Evolutionary conservation across 257 asterid genomes (phyloP).

Genomic region (Anisodus tanguticus): DNA sequence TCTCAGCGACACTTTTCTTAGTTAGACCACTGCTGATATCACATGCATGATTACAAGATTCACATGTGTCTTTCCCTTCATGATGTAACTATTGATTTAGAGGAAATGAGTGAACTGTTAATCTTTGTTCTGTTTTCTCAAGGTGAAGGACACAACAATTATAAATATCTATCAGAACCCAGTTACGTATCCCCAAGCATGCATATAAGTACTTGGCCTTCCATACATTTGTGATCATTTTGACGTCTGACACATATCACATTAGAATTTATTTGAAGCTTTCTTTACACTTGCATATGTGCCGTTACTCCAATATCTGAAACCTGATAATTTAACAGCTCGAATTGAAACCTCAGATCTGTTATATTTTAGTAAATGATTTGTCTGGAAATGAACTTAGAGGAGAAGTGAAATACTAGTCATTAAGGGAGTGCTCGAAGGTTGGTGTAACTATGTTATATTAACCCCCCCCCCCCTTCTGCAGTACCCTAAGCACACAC

Average conservation of each 20-base stretch:
- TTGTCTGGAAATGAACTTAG: conserved; percentile 20
- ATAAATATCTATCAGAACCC: not conserved
- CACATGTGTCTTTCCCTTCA: not conserved
- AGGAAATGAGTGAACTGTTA: not conserved
- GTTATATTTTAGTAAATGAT: not conserved
- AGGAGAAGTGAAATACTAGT: not conserved
- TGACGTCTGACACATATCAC: not conserved
- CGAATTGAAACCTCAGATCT: not conserved
- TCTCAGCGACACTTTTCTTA: not conserved
- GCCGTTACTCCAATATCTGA: not conserved
- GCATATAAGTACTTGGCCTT: not conserved
- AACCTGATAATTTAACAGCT: not conserved
- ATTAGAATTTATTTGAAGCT: not conserved
- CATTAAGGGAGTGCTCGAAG: not conserved
- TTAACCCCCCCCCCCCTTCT: too few species aligned
- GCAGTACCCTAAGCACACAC: not conserved
- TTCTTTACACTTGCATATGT: not conserved
- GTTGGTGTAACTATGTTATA: not conserved
- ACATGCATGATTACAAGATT: not conserved
- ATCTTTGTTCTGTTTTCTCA: not conserved
- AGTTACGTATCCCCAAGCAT: not conserved
- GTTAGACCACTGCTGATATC: not conserved
- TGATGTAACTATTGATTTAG: not conserved
- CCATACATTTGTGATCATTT: not conserved
- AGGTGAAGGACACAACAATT: not conserved